A percentile compares a stretch with the other conserved stretches of the same genome.
Evolutionary conservation across 78 protist genomes (phyloP).

Genomic region (Dictyostelium firmibasis): DNA sequence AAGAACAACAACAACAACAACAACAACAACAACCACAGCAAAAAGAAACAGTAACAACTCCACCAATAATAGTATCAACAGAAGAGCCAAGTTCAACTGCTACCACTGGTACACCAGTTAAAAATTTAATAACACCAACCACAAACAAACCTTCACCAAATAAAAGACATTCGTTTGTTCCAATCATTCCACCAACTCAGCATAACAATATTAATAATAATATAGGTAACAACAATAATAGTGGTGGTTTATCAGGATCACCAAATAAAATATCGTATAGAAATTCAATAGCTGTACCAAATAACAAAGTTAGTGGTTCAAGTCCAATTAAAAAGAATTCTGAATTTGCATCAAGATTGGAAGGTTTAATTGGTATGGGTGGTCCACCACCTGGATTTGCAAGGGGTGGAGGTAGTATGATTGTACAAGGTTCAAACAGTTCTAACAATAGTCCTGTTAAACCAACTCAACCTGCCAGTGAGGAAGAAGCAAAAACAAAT

Average conservation of each 20-base stretch:
- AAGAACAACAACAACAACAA: neutral
- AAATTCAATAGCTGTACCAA: constrained; percentile 21
- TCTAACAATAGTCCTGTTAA: neutral
- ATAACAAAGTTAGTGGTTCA: neutral
- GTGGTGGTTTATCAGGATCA: neutral
- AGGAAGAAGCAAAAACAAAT: neutral
- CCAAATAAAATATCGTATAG: constrained; percentile 8
- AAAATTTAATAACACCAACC: neutral
- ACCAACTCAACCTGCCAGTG: neutral
- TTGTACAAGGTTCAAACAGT: neutral
- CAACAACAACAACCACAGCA: too few species aligned
- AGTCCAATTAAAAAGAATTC: neutral
- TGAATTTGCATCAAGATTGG: neutral
- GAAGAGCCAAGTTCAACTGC: neutral
- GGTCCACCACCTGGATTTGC: neutral
- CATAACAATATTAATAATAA: neutral
- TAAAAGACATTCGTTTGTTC: neutral
- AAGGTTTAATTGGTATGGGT: neutral
- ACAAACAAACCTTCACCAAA: neutral
- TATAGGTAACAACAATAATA: neutral
- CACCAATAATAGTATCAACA: neutral
- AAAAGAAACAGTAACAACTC: neutral
- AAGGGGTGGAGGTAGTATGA: neutral
- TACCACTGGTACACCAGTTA: neutral
- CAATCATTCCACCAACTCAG: neutral